Percentiles rank a stretch among this genome's conserved stretches.
These are phyloP conservation scores for Acorus gramineus DNA, from an alignment of 106 monocot species.

Conservation along the genomic window DNA sequence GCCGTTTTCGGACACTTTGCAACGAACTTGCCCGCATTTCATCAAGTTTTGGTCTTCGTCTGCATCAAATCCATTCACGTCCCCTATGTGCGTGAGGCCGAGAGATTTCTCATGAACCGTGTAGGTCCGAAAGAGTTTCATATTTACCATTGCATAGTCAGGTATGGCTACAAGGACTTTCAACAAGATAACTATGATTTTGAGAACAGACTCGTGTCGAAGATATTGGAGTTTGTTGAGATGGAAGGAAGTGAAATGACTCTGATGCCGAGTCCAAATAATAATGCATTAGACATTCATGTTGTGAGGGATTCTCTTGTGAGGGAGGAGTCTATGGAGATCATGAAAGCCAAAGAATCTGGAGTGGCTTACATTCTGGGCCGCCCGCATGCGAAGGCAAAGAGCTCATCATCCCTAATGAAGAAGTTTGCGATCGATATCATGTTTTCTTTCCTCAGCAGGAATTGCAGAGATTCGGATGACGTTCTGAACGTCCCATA, in stretches of 20 bases:
- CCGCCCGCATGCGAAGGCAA: slow-evolving; percentile 50
- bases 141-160: slow-evolving; percentile 61
- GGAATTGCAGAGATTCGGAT: slow-evolving; percentile 56
- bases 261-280: background rate
- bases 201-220: slow-evolving; percentile 46
- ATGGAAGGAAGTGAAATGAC: slow-evolving; percentile 17
- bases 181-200: slow-evolving; percentile 43
- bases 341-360: slow-evolving; percentile 51
- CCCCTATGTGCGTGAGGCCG: slow-evolving; percentile 33
- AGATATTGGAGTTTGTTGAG: slow-evolving; percentile 45
- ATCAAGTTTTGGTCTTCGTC: slow-evolving; percentile 63
- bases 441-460: slow-evolving; percentile 49
- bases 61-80: slow-evolving; percentile 67
- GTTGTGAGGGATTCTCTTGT: slow-evolving; percentile 1
- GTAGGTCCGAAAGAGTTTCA: slow-evolving; percentile 54
- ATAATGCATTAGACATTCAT: background rate
- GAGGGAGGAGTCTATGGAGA: slow-evolving; percentile 43
- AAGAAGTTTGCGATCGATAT: slow-evolving; percentile 60
- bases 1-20: slow-evolving; percentile 75
- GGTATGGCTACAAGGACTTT: slow-evolving; percentile 52
- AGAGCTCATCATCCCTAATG: slow-evolving; percentile 44
- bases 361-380: slow-evolving; percentile 71
- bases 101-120: slow-evolving; percentile 46
- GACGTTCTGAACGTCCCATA: slow-evolving; percentile 50
- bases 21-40: slow-evolving; percentile 73